phyloP scores from a whole-genome alignment of 345 rosid species.

The Dovyalis caffra region DNA sequence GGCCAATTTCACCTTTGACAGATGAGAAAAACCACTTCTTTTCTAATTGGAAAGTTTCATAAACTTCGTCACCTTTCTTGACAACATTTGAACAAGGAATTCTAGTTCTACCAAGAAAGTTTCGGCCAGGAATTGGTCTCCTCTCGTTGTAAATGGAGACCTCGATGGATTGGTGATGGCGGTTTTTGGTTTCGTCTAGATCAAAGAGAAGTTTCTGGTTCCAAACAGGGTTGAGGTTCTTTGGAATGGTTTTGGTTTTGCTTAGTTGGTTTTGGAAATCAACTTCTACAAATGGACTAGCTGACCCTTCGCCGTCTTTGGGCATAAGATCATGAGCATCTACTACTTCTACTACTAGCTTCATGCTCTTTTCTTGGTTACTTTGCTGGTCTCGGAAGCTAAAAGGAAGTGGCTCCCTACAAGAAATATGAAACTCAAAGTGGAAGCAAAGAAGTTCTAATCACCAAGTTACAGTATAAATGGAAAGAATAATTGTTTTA shows the following conservation, averaged over 20 bases:
- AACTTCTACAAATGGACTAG: constrained; percentile 48
- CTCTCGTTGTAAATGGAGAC: constrained; percentile 47
- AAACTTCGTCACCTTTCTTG: constrained; percentile 51
- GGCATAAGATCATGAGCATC: constrained; percentile 60
- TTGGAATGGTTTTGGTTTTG: constrained; percentile 47
- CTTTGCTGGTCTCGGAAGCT: constrained; percentile 28
- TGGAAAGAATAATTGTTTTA: constrained; percentile 16
- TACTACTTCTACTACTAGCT: constrained; percentile 45
- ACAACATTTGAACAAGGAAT: constrained; percentile 43
- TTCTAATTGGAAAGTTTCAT: constrained; percentile 43
- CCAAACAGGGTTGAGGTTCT: constrained; percentile 50
- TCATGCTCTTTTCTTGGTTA: constrained; percentile 33
- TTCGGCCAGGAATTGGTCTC: constrained; percentile 42
- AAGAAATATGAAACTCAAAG: constrained; percentile 45
- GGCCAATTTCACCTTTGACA: constrained; percentile 61
- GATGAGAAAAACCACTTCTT: constrained; percentile 42
- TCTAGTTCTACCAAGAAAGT: constrained; percentile 48
- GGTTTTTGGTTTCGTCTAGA: constrained; percentile 24
- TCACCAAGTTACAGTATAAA: constrained; percentile 25
- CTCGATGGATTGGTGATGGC: constrained; percentile 32
- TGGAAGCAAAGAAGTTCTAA: constrained; percentile 57
- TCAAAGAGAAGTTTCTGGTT: constrained; percentile 51
- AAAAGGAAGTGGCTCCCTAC: constrained; percentile 26
- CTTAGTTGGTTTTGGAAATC: constrained; percentile 47
- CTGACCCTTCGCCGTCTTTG: constrained; percentile 54